Evolutionary conservation across 1,139 yeast genomes (phyloP).

Genomic region (Suhomyces coccinellae): DNA sequence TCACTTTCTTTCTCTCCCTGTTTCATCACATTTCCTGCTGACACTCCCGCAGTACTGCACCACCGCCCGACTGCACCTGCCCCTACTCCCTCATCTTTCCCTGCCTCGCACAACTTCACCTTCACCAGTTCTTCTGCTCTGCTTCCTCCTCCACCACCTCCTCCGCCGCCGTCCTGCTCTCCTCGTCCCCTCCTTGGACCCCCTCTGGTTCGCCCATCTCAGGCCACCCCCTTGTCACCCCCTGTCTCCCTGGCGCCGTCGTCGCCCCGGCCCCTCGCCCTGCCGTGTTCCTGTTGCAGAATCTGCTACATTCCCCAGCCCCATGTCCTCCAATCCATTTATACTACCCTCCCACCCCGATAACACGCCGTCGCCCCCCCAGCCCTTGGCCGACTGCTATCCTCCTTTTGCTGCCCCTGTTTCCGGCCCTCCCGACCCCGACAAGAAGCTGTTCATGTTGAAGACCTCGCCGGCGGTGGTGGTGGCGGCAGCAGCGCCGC

Average conservation of each 20-base stretch:
- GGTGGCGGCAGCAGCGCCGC: conserved; percentile 1
- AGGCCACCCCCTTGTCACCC: neutral
- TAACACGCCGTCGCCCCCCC: conserved; percentile 12
- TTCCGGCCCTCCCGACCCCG: conserved; percentile 4
- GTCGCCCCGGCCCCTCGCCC: neutral
- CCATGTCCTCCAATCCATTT: conserved; percentile 12
- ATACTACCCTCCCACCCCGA: conserved; percentile 12
- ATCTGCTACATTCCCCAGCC: conserved; percentile 3
- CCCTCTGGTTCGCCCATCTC: neutral
- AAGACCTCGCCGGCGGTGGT: conserved; percentile 2
- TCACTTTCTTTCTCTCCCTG: neutral
- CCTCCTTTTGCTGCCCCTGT: neutral
- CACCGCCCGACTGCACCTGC: neutral
- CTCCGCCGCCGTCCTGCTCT: neutral
- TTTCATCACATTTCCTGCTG: conserved; percentile 2
- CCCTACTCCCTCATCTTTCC: neutral
- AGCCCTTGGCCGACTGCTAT: conserved; percentile 4
- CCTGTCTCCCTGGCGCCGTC: neutral
- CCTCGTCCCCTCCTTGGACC: neutral
- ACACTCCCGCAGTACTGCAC: neutral
- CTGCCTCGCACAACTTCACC: neutral
- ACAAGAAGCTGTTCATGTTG: conserved; percentile 4
- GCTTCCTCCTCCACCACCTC: neutral
- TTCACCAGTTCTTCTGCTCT: neutral
- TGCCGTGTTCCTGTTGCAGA: neutral